These are phyloP conservation scores for Rosa multiflora DNA, from an alignment of 306 rosid species.

Conservation along the genomic window DNA sequence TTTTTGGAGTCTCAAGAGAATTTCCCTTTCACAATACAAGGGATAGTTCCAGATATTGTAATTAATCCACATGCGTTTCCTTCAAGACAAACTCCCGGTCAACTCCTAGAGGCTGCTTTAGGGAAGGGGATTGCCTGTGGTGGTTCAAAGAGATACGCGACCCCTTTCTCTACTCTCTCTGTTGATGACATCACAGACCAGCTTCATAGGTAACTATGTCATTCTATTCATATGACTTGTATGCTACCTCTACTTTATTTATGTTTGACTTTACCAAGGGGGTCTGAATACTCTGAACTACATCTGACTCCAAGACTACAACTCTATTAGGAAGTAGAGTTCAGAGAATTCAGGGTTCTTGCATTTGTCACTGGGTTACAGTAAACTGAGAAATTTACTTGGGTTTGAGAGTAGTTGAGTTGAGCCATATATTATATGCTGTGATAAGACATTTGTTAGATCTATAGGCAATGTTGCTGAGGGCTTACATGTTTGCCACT, in stretches of 20 bases:
- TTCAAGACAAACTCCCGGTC: conserved; percentile 96
- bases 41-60: conserved; percentile 94
- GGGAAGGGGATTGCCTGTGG: conserved; percentile 93
- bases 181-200: conserved; percentile 79
- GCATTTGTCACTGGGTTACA: not conserved
- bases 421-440: not conserved
- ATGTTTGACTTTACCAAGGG: not conserved
- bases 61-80: conserved; percentile 99
- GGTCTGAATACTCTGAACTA: not conserved
- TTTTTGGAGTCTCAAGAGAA: conserved; percentile 89
- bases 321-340: not conserved
- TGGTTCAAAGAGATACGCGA: conserved; percentile 61
- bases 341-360: not conserved
- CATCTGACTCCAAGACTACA: not conserved
- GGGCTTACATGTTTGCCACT: not conserved
- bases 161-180: conserved; percentile 86
- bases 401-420: not conserved
- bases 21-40: conserved; percentile 88
- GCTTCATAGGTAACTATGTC: conserved; percentile 68
- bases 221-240: not conserved
- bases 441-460: not conserved
- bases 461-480: not conserved
- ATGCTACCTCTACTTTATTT: not conserved
- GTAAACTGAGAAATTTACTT: not conserved
- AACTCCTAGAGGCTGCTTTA: conserved; percentile 91